Conservation (phyloP, 768 basidiomycete species). For the Ramaria sp. region DNA sequence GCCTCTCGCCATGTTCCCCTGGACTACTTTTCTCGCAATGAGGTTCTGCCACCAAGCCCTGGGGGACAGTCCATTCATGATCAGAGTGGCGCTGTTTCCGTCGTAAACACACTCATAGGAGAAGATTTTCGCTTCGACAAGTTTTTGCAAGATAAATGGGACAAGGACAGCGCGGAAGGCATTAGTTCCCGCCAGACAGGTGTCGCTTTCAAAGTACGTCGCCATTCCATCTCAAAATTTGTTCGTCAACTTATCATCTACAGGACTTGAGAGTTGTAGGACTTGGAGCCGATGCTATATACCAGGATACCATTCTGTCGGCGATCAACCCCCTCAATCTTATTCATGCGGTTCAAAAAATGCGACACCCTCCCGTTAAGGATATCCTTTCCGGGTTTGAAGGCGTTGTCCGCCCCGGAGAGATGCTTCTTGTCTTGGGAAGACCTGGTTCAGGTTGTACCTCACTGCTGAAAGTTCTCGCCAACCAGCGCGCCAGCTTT, state of each 20-base stretch:
- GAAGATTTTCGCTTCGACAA: constrained; percentile 8
- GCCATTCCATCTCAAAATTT: background rate
- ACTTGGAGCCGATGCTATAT: constrained; percentile 41
- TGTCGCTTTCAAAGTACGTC: constrained; percentile 8
- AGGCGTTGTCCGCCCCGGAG: constrained; percentile 48
- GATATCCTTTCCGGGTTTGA: constrained; percentile 43
- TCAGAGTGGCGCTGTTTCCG: background rate
- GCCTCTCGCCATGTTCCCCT: background rate
- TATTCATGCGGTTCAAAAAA: constrained; percentile 29
- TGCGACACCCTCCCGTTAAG: constrained; percentile 50
- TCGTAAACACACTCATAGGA: background rate
- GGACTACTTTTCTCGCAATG: background rate
- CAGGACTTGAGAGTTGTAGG: constrained; percentile 49
- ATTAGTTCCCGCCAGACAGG: constrained; percentile 5
- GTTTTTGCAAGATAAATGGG: constrained; percentile 3
- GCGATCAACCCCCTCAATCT: constrained; percentile 42
- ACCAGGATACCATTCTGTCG: constrained; percentile 53
- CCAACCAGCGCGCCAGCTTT: constrained; percentile 65
- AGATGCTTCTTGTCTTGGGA: constrained; percentile 74
- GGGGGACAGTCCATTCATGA: no score
- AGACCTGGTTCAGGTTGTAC: constrained; percentile 79
- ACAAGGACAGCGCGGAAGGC: constrained; percentile 1
- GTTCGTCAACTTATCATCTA: background rate
- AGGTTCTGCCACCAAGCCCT: background rate
- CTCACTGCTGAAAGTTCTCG: constrained; percentile 71